These are phyloP conservation scores for Sporothrix curviconia DNA, from an alignment of 2,329 filamentous ascomycete species.

Conservation along the genomic window DNA sequence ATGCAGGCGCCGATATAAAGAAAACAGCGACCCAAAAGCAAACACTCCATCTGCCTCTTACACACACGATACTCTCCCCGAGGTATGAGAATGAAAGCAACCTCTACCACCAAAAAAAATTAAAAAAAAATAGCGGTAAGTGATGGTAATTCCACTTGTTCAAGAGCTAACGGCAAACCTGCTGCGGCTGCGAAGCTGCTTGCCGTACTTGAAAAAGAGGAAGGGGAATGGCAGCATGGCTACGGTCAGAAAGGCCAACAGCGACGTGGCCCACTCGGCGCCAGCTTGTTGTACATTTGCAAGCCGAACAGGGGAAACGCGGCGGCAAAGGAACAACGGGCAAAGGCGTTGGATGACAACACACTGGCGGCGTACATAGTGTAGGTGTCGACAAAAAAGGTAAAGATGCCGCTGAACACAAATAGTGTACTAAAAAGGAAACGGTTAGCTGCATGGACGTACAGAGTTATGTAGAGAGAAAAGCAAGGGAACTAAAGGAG, in stretches of 20 bases:
- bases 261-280: constrained; percentile 60
- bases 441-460: constrained; percentile 27
- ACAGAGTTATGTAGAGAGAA: constrained; percentile 8
- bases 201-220: constrained; percentile 56
- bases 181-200: constrained; percentile 48
- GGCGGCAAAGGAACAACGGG: constrained; percentile 71
- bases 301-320: constrained; percentile 70
- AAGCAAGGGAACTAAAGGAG: constrained; percentile 11
- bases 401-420: constrained; percentile 78
- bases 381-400: constrained; percentile 78
- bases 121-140: background rate
- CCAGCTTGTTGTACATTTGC: constrained; percentile 64
- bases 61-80: too few relatives aligned
- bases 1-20: background rate
- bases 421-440: constrained; percentile 56
- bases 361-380: constrained; percentile 69
- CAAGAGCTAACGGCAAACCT: constrained; percentile 38
- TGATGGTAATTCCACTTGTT: background rate
- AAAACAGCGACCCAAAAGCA: too few relatives aligned
- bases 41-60: too few relatives aligned
- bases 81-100: too few relatives aligned
- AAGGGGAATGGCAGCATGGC: constrained; percentile 59
- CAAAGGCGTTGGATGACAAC: constrained; percentile 76
- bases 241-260: constrained; percentile 56
- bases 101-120: too few relatives aligned